Conservation (phyloP, 2,329 filamentous ascomycete genomes). For the Trichophyton rubrum region DNA sequence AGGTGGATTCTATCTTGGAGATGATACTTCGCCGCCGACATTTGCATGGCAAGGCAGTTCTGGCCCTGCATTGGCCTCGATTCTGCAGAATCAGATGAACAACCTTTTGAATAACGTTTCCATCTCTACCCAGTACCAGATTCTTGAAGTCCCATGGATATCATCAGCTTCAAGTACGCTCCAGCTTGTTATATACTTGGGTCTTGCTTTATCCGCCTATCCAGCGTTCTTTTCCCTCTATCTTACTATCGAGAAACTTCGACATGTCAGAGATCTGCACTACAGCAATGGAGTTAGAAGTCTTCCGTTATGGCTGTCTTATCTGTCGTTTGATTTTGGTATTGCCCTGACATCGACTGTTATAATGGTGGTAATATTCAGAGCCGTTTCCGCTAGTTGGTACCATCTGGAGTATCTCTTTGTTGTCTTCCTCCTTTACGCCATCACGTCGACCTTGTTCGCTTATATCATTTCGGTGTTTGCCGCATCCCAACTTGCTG, state of each 20-base stretch:
- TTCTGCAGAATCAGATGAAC: conserved; percentile 53
- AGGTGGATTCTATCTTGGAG: conserved; percentile 67
- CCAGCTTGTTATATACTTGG: conserved; percentile 70
- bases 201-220: conserved; percentile 62
- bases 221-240: conserved; percentile 84
- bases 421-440: conserved; percentile 67
- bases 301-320: conserved; percentile 72
- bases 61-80: conserved; percentile 37
- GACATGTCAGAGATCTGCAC: conserved; percentile 69
- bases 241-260: conserved; percentile 67
- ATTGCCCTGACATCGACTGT: conserved; percentile 57
- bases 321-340: conserved; percentile 65
- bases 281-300: conserved; percentile 85
- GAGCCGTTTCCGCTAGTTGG: conserved; percentile 50
- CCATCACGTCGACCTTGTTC: conserved; percentile 61
- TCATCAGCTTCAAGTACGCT: conserved; percentile 58
- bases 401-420: conserved; percentile 74
- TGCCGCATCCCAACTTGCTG: conserved; percentile 63
- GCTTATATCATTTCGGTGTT: conserved; percentile 75
- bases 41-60: conserved; percentile 58
- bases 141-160: conserved; percentile 63
- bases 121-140: conserved; percentile 59
- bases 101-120: conserved; percentile 54
- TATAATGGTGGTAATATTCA: conserved; percentile 57
- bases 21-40: conserved; percentile 46